Conservation (phyloP, 78 protist genomes). For the Dictyostelium citrinum region DNA sequence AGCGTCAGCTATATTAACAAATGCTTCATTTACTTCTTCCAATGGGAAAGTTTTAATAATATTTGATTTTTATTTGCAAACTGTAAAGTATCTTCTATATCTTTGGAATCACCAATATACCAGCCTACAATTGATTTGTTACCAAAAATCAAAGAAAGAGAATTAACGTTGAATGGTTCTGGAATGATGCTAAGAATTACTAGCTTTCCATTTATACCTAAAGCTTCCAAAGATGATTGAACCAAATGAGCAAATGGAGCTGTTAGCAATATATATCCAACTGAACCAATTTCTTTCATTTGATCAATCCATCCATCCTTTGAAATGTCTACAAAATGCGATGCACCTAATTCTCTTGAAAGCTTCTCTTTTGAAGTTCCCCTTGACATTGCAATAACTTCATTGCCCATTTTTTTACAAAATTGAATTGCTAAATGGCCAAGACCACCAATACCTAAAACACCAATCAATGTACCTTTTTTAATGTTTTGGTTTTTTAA, state of each 20-base stretch:
- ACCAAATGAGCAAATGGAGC: not conserved
- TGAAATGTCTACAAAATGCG: conserved; percentile 8
- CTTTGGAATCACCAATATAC: not conserved
- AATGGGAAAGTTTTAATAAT: not conserved
- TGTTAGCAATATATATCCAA: not conserved
- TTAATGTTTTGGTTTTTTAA: conserved; percentile 20
- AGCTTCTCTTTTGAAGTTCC: not conserved
- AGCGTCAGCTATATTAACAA: not conserved
- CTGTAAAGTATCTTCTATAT: not conserved
- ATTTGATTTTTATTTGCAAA: not conserved
- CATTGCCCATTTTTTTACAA: conserved; percentile 53
- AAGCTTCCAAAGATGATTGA: not conserved
- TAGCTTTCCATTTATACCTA: not conserved
- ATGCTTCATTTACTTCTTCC: not conserved
- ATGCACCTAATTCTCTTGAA: conserved; percentile 49
- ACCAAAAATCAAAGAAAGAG: not conserved
- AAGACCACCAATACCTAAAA: conserved; percentile 83
- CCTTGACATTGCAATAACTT: conserved; percentile 46
- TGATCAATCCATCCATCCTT: not conserved
- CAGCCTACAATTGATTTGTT: conserved; percentile 3
- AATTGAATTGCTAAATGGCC: conserved; percentile 86
- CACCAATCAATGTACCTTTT: conserved; percentile 35
- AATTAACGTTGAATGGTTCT: not conserved
- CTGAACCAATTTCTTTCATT: not conserved
- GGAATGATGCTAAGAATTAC: not conserved